Conservation (phyloP, 2,329 filamentous ascomycete genomes). For the Shiraia sp. region DNA sequence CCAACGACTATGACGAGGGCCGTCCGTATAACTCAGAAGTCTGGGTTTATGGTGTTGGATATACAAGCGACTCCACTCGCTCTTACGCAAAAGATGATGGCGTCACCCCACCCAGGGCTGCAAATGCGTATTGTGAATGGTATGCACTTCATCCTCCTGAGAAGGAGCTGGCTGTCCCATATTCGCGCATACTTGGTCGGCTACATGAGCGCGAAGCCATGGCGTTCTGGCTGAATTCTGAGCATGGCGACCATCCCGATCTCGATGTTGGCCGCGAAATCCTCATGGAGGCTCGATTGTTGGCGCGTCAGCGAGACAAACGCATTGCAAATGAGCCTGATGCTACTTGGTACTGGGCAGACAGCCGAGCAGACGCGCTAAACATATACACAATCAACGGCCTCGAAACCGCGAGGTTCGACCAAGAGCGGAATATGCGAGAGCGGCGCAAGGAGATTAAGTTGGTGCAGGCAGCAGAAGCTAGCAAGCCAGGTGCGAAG, state of each 20-base stretch:
- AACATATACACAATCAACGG: constrained; percentile 60
- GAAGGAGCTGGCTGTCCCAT: constrained; percentile 52
- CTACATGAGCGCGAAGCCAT: constrained; percentile 58
- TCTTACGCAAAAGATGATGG: constrained; percentile 30
- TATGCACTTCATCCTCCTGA: constrained; percentile 52
- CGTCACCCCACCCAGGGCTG: constrained; percentile 16
- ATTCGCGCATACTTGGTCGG: constrained; percentile 58
- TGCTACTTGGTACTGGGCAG: constrained; percentile 61
- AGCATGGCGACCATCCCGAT: constrained; percentile 4
- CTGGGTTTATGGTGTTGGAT: constrained; percentile 56
- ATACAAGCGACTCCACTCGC: constrained; percentile 44
- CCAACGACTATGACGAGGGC: constrained; percentile 51
- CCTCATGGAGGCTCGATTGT: constrained; percentile 52
- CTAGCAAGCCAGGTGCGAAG: not conserved
- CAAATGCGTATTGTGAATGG: constrained; percentile 55
- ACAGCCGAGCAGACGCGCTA: constrained; percentile 59
- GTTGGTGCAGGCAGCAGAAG: constrained; percentile 44
- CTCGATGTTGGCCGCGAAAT: constrained; percentile 53
- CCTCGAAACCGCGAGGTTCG: constrained; percentile 53
- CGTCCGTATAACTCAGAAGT: constrained; percentile 53
- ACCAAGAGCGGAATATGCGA: constrained; percentile 50
- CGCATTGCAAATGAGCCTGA: constrained; percentile 48
- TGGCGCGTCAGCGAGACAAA: constrained; percentile 50
- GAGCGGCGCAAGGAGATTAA: constrained; percentile 53
- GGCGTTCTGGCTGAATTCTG: constrained; percentile 48